Evolutionary conservation across 768 basidiomycete genomes (phyloP).

Genomic region (Filobasidium floriforme): DNA sequence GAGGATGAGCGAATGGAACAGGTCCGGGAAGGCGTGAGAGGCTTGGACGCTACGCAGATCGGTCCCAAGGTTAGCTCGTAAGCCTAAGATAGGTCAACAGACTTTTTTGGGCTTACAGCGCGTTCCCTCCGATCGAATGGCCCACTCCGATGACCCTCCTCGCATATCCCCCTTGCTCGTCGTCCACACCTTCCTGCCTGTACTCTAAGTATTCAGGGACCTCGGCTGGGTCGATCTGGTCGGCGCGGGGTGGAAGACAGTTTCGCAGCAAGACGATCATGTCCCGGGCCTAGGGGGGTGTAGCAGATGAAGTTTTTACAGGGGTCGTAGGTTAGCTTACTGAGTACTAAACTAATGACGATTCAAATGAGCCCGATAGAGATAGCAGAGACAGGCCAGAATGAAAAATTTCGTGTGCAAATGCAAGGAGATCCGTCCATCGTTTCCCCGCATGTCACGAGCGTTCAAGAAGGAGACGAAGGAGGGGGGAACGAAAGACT

Average conservation of each 20-base stretch:
- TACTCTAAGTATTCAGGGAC: background rate
- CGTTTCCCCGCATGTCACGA: background rate
- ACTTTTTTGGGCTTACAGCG: slow-evolving; percentile 52
- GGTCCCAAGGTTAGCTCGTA: slow-evolving; percentile 5
- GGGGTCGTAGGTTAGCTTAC: too few species aligned
- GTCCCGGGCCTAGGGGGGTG: slow-evolving; percentile 68
- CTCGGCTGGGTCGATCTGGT: background rate
- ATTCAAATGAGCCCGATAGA: too few species aligned
- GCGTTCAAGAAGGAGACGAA: too few species aligned
- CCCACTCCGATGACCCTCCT: slow-evolving; percentile 58
- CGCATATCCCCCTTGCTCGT: background rate
- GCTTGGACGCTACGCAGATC: slow-evolving; percentile 54
- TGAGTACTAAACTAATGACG: too few species aligned
- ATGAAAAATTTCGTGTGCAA: too few species aligned
- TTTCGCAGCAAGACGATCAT: slow-evolving; percentile 27
- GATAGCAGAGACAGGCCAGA: too few species aligned
- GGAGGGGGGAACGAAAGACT: slow-evolving; percentile 14
- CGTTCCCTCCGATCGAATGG: slow-evolving; percentile 77
- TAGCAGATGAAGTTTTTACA: too few species aligned
- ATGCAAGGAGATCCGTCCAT: too few species aligned
- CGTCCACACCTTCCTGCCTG: background rate
- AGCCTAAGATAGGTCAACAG: background rate
- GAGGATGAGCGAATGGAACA: slow-evolving; percentile 66
- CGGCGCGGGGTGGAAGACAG: slow-evolving; percentile 5
- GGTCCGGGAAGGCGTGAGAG: slow-evolving; percentile 56